A percentile compares a stretch with the other conserved stretches of the same genome.
These are phyloP conservation scores for Casuarina equisetifolia DNA, from an alignment of 306 rosid genomes.

Conservation along the genomic window DNA sequence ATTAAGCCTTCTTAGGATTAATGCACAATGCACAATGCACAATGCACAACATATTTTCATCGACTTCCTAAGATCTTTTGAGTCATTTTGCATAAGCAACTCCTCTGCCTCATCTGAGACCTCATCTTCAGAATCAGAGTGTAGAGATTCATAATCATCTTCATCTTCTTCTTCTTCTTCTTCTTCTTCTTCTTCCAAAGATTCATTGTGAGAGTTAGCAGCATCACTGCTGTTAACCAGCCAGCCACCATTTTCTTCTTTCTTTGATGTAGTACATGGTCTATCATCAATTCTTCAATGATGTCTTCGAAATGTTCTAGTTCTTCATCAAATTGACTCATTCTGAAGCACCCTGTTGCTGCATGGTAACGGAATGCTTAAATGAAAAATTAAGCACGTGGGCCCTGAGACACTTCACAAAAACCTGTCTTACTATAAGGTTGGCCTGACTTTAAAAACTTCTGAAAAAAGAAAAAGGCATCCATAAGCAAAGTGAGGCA, in stretches of 20 bases:
- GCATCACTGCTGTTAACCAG: constrained; percentile 31
- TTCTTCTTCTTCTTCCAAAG: constrained; percentile 52
- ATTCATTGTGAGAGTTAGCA: constrained; percentile 47
- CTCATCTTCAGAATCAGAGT: constrained; percentile 59
- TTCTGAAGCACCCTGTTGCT: constrained; percentile 82
- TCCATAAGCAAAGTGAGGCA: constrained; percentile 89
- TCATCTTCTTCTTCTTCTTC: too few relatives aligned
- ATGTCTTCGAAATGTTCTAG: constrained; percentile 91
- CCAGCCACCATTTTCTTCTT: constrained; percentile 29
- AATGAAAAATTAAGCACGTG: not conserved
- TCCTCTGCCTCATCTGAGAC: constrained; percentile 68
- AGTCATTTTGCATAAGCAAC: constrained; percentile 42
- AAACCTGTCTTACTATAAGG: constrained; percentile 59
- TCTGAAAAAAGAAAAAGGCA: constrained; percentile 94
- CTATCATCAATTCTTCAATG: constrained; percentile 53
- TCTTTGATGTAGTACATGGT: constrained; percentile 39
- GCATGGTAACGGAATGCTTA: constrained; percentile 19
- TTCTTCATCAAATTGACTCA: constrained; percentile 75
- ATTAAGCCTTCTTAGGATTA: too few relatives aligned
- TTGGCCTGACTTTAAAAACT: constrained; percentile 88
- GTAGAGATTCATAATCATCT: constrained; percentile 34
- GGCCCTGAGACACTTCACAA: not conserved
- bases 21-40: too few relatives aligned
- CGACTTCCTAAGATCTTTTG: constrained; percentile 22
- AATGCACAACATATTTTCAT: not conserved